These are phyloP conservation scores for Cyanodermella asteris DNA, from an alignment of 2,329 filamentous ascomycete species.

Conservation along the genomic window DNA sequence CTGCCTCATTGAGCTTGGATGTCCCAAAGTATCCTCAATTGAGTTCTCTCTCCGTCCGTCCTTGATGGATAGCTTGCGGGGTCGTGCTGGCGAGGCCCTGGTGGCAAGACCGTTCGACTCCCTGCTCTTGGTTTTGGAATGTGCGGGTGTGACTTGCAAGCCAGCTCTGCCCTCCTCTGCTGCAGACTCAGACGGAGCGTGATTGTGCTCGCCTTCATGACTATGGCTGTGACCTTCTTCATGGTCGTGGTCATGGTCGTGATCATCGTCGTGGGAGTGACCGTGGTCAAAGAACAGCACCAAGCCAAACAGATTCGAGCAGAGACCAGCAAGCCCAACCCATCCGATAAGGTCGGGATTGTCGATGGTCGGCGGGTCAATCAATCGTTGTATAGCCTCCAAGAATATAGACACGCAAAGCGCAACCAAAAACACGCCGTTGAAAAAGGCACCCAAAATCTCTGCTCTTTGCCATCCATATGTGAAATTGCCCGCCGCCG, in stretches of 20 bases:
- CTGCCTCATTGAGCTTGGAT: too few species aligned
- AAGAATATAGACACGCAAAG: conserved; percentile 91
- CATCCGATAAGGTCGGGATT: conserved; percentile 75
- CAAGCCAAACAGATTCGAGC: conserved; percentile 75
- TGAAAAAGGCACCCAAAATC: conserved; percentile 87
- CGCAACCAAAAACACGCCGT: conserved; percentile 91
- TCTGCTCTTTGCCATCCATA: conserved; percentile 97
- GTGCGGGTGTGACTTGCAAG: too few species aligned
- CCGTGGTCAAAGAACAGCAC: conserved; percentile 85
- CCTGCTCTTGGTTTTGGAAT: too few species aligned
- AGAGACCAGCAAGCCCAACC: conserved; percentile 66
- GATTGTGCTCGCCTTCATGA: conserved; percentile 16
- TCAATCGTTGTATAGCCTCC: conserved; percentile 76
- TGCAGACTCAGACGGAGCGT: too few species aligned
- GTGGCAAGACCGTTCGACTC: too few species aligned
- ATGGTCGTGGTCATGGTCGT: conserved; percentile 27
- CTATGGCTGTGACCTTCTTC: conserved; percentile 31
- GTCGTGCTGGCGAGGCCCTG: too few species aligned
- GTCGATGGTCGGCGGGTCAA: conserved; percentile 71
- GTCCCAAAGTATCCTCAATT: too few species aligned
- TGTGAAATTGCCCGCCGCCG: conserved; percentile 69
- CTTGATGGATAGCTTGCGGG: too few species aligned
- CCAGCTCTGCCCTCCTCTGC: too few species aligned
- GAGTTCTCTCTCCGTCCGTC: too few species aligned
- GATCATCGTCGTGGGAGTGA: conserved; percentile 48